Conservation (phyloP, 2,329 filamentous ascomycete species). For the Nigrospora osmanthi region DNA sequence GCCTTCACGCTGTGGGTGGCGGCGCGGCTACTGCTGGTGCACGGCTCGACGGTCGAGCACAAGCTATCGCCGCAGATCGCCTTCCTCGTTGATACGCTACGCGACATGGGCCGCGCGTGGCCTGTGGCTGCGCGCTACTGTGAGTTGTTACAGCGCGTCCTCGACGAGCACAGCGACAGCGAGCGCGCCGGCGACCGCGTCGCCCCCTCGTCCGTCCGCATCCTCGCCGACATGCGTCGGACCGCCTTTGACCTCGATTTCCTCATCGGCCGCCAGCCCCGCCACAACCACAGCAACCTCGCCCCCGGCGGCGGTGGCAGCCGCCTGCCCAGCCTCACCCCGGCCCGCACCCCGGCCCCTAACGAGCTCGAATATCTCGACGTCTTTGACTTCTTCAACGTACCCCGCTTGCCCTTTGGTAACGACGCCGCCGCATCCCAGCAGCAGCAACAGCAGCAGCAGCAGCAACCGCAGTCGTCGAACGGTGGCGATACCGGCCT, state of each 20-base stretch:
- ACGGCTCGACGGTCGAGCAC: constrained; percentile 83
- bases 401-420: constrained; percentile 60
- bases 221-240: constrained; percentile 83
- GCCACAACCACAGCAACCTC: constrained; percentile 20
- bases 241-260: constrained; percentile 89
- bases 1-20: constrained; percentile 92
- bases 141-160: constrained; percentile 68
- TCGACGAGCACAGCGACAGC: constrained; percentile 78
- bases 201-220: constrained; percentile 76
- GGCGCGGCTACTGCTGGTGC: constrained; percentile 77
- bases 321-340: constrained; percentile 45
- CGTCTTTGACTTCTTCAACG: constrained; percentile 92
- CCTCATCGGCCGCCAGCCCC: constrained; percentile 75
- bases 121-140: constrained; percentile 79
- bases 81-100: constrained; percentile 74
- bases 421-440: constrained; percentile 19
- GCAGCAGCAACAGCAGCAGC: constrained; percentile 3
- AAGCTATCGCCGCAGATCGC: constrained; percentile 72
- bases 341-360: constrained; percentile 61
- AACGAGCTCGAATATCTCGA: constrained; percentile 88
- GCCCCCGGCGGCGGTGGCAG: constrained; percentile 26
- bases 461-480: constrained; percentile 15
- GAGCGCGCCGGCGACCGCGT: constrained; percentile 62
- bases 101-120: constrained; percentile 77
- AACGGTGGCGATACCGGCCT: constrained; percentile 7